These are phyloP conservation scores for Solanum tacnaense DNA, from an alignment of 257 asterid genomes.

Conservation along the genomic window DNA sequence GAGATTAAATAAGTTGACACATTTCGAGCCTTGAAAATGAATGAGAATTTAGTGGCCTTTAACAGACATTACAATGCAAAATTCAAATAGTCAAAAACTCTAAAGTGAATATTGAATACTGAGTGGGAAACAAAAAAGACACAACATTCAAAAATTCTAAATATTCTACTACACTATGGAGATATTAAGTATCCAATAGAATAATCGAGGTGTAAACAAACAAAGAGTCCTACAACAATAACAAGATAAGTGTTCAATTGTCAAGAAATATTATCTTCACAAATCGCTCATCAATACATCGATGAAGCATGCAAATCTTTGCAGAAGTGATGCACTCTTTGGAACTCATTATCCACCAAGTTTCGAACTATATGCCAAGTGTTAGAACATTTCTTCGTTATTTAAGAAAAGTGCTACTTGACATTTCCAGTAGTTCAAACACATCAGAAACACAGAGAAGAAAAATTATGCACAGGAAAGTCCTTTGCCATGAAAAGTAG, in stretches of 20 bases:
- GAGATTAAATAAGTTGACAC: no score
- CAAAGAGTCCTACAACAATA: no score
- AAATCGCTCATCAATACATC: neutral
- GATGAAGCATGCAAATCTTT: neutral
- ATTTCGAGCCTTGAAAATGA: no score
- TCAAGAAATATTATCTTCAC: no score
- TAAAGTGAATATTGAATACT: neutral
- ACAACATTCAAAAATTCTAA: neutral
- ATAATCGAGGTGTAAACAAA: no score
- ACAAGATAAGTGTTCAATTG: no score
- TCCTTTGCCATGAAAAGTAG: neutral
- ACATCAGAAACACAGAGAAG: neutral
- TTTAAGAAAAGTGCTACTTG: neutral
- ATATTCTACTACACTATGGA: neutral
- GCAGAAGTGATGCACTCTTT: neutral
- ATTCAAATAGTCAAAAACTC: no score
- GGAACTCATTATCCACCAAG: neutral
- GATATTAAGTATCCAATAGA: neutral
- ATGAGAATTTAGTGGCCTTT: neutral
- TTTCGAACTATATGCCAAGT: neutral
- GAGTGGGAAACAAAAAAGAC: neutral
- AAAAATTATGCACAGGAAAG: neutral
- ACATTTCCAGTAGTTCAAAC: neutral
- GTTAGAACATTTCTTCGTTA: neutral
- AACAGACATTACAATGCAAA: neutral